These are phyloP conservation scores for Halenospora varia DNA, from an alignment of 495 filamentous ascomycete species.

Conservation along the genomic window DNA sequence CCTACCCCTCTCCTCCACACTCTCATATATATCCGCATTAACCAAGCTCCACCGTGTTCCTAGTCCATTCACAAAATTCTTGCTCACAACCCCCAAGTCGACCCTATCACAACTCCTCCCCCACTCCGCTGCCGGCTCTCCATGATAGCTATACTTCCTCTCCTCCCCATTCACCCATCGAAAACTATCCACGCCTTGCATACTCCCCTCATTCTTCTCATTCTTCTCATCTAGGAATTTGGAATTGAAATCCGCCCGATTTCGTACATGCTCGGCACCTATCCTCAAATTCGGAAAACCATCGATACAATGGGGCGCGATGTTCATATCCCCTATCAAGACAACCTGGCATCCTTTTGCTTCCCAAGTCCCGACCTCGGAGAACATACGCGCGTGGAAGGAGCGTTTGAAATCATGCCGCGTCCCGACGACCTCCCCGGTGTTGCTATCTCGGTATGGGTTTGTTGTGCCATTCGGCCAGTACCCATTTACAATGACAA, in stretches of 20 bases:
- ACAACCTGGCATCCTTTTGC: slow-evolving; percentile 34
- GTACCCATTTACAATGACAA: slow-evolving; percentile 49
- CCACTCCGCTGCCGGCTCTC: slow-evolving; percentile 2
- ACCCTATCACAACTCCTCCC: slow-evolving; percentile 12
- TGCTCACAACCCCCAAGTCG: slow-evolving; percentile 9
- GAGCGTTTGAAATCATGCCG: slow-evolving; percentile 45
- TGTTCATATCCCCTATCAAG: slow-evolving; percentile 46
- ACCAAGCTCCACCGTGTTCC: background rate
- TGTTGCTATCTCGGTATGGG: slow-evolving; percentile 35
- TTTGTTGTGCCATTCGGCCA: slow-evolving; percentile 48
- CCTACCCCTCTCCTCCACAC: slow-evolving; percentile 12
- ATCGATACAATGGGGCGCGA: slow-evolving; percentile 37
- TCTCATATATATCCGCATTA: slow-evolving; percentile 15
- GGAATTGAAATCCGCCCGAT: slow-evolving; percentile 43
- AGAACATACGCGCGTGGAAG: slow-evolving; percentile 38
- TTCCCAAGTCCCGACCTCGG: slow-evolving; percentile 37
- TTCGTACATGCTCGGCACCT: slow-evolving; percentile 39
- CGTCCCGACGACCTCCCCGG: slow-evolving; percentile 36
- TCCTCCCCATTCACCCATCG: background rate
- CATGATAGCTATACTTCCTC: slow-evolving; percentile 9
- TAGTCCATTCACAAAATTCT: too few relatives aligned
- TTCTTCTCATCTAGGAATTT: slow-evolving; percentile 39
- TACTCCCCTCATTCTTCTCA: slow-evolving; percentile 11
- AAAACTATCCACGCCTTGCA: slow-evolving; percentile 5
- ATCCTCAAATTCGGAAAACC: slow-evolving; percentile 40